phyloP scores from a whole-genome alignment of 768 basidiomycete species.

The Boletus edulis region DNA sequence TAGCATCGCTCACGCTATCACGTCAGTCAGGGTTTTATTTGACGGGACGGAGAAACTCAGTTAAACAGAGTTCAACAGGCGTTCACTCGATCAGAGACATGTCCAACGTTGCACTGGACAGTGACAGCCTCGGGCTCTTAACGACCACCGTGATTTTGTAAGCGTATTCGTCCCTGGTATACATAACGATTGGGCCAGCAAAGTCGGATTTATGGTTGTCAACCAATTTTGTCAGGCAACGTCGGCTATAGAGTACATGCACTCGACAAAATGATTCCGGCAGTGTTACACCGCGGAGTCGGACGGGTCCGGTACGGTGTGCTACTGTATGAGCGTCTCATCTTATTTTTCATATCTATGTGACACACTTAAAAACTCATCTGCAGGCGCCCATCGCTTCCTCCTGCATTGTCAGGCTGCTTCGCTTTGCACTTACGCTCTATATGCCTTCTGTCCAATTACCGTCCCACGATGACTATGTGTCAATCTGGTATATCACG shows the following conservation, averaged over 20 bases:
- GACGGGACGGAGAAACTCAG: not conserved
- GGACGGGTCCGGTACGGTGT: not conserved
- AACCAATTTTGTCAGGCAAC: constrained; percentile 20
- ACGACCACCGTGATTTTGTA: not conserved
- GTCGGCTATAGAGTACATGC: constrained; percentile 22
- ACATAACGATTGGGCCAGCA: not conserved
- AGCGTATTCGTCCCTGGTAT: not conserved
- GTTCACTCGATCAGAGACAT: too few species aligned
- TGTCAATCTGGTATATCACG: constrained; percentile 69
- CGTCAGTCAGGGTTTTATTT: constrained; percentile 5
- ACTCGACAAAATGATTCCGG: constrained; percentile 15
- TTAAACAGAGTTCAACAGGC: too few species aligned
- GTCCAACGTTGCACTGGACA: not conserved
- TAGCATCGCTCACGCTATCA: constrained; percentile 14
- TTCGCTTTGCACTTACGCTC: constrained; percentile 34
- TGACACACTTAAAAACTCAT: constrained; percentile 21
- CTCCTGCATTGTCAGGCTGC: constrained; percentile 1
- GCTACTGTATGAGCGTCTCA: not conserved
- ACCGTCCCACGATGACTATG: constrained; percentile 59
- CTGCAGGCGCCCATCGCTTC: constrained; percentile 1
- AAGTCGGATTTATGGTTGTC: constrained; percentile 2
- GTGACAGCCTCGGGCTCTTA: too few species aligned
- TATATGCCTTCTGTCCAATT: constrained; percentile 71
- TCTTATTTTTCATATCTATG: constrained; percentile 6
- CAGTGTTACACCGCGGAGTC: constrained; percentile 16